Percentiles rank a stretch among this genome's conserved stretches.
These are phyloP conservation scores for Amphibolis antarctica DNA, from an alignment of 106 monocot species.

Conservation along the genomic window DNA sequence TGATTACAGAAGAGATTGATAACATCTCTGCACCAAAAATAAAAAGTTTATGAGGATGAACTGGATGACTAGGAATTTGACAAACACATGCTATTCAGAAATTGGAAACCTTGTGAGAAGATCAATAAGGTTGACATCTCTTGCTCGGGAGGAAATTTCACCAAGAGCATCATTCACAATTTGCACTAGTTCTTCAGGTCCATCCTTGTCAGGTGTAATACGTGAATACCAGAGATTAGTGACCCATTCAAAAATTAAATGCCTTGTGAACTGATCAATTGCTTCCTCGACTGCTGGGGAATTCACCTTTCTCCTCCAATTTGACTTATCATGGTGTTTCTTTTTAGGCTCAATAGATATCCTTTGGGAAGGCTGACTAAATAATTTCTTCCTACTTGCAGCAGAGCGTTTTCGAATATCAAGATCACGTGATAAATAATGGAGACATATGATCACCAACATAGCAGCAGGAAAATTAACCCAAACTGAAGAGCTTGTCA, in stretches of 20 bases:
- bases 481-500: slow-evolving; percentile 95
- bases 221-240: slow-evolving; percentile 96
- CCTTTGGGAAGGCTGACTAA: slow-evolving; percentile 15
- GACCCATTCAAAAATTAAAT: slow-evolving; percentile 88
- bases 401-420: slow-evolving; percentile 44
- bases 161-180: slow-evolving; percentile 70
- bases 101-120: slow-evolving; percentile 59
- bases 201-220: slow-evolving; percentile 82
- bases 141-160: slow-evolving; percentile 83
- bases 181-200: slow-evolving; percentile 75
- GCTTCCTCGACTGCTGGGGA: slow-evolving; percentile 75
- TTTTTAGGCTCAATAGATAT: slow-evolving; percentile 25
- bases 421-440: slow-evolving; percentile 70
- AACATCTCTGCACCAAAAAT: slow-evolving; percentile 51
- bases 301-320: slow-evolving; percentile 88
- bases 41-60: not conserved
- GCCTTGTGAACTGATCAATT: slow-evolving; percentile 84
- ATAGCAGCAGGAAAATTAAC: slow-evolving; percentile 79
- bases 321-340: slow-evolving; percentile 27
- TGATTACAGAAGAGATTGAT: slow-evolving; percentile 64
- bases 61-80: too few relatives aligned
- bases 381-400: slow-evolving; percentile 3
- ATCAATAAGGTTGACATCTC: slow-evolving; percentile 85
- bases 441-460: slow-evolving; percentile 51
- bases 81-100: not conserved